Percentiles rank a stretch among this genome's conserved stretches.
These are phyloP conservation scores for Pseudopediastrum boryanum DNA, from an alignment of 139 green algal species.

Conservation along the genomic window DNA sequence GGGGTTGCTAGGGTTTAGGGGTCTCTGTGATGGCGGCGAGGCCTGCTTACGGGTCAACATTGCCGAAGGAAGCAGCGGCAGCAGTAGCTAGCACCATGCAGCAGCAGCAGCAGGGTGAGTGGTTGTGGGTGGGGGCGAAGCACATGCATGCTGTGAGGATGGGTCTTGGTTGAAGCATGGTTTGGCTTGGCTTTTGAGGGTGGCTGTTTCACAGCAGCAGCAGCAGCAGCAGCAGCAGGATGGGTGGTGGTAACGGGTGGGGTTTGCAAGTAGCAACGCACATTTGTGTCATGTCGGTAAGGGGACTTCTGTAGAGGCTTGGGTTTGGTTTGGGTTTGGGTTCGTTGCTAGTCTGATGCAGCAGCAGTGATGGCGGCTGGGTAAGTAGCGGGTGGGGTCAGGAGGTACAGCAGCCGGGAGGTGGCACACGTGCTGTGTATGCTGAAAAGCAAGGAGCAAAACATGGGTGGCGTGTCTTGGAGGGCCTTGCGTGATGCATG, in stretches of 20 bases:
- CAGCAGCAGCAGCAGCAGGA: not conserved
- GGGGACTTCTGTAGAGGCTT: too few relatives aligned
- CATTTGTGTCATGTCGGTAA: too few relatives aligned
- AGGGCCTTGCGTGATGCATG: not conserved
- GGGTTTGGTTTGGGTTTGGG: too few relatives aligned
- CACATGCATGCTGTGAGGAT: too few relatives aligned
- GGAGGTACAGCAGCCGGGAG: not conserved
- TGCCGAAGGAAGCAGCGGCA: not conserved
- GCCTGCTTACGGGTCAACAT: not conserved
- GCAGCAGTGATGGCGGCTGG: not conserved
- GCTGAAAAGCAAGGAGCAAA: not conserved
- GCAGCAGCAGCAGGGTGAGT: not conserved
- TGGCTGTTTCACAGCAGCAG: too few relatives aligned
- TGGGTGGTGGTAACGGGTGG: conserved; percentile 8
- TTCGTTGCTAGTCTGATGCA: too few relatives aligned
- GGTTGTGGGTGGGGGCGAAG: too few relatives aligned
- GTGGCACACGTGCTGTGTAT: not conserved
- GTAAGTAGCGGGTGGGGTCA: not conserved
- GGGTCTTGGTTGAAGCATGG: too few relatives aligned
- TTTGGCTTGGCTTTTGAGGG: too few relatives aligned
- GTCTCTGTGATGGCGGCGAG: not conserved
- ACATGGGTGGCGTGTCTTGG: not conserved
- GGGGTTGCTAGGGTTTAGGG: not conserved
- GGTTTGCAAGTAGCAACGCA: too few relatives aligned
- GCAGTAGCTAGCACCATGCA: not conserved